Percentiles rank a stretch among this genome's conserved stretches.
phyloP scores from a whole-genome alignment of 2,329 filamentous ascomycete species.

The Aspergillus sp. region DNA sequence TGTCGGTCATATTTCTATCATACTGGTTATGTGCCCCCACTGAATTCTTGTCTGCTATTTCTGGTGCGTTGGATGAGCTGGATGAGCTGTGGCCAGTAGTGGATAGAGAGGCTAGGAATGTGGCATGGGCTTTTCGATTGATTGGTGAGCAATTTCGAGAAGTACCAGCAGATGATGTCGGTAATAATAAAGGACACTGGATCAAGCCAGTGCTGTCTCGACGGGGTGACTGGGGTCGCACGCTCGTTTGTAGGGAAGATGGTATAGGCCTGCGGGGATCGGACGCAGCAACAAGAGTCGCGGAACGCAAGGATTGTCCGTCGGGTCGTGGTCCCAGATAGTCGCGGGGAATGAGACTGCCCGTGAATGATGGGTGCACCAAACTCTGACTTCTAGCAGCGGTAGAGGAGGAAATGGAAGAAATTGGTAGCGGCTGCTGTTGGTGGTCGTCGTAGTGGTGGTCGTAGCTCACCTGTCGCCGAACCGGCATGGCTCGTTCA shows the following conservation, averaged over 20 bases:
- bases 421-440: background rate
- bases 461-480: conserved; percentile 25
- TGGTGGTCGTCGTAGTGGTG: background rate
- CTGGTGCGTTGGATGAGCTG: conserved; percentile 10
- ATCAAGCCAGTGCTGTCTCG: conserved; percentile 18
- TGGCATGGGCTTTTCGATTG: conserved; percentile 22
- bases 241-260: conserved; percentile 27
- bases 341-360: conserved; percentile 31
- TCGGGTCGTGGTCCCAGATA: conserved; percentile 28
- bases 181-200: conserved; percentile 21
- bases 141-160: conserved; percentile 17
- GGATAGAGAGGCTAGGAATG: conserved; percentile 23
- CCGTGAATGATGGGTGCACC: conserved; percentile 11
- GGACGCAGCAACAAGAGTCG: conserved; percentile 12
- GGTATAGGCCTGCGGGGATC: conserved; percentile 23
- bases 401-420: conserved; percentile 2
- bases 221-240: conserved; percentile 14
- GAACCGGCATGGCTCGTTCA: conserved; percentile 29
- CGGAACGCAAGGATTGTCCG: conserved; percentile 16
- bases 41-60: conserved; percentile 11
- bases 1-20: conserved; percentile 20
- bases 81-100: conserved; percentile 13
- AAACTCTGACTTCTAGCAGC: conserved; percentile 6
- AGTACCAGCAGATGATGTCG: conserved; percentile 16
- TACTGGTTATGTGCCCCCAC: conserved; percentile 11